These are phyloP conservation scores for Penicillium digitatum DNA, from an alignment of 2,329 filamentous ascomycete genomes.

Conservation along the genomic window DNA sequence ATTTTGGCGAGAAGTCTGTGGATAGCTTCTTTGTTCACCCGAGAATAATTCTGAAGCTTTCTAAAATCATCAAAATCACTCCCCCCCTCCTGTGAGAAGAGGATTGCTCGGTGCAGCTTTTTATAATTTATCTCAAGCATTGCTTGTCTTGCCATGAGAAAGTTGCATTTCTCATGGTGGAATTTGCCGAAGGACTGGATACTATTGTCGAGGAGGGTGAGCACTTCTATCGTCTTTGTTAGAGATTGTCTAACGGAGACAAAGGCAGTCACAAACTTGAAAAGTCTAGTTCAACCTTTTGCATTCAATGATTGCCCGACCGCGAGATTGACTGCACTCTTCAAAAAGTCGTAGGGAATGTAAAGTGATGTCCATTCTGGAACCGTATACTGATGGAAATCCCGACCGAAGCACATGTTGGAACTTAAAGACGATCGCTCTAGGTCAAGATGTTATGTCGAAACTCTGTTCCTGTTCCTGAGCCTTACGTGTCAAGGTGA, in stretches of 20 bases:
- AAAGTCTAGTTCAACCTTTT: background rate
- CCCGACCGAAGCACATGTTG: conserved; percentile 31
- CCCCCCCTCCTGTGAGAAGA: background rate
- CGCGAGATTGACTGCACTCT: conserved; percentile 18
- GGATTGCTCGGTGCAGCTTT: conserved; percentile 1
- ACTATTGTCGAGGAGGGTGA: background rate
- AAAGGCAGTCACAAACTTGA: background rate
- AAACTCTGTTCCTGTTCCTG: background rate
- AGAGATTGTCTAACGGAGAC: background rate
- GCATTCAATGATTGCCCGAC: background rate
- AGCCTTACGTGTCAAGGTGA: background rate
- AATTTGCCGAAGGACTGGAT: background rate
- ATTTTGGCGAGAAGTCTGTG: conserved; percentile 9
- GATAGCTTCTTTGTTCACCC: conserved; percentile 21
- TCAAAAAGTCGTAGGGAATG: conserved; percentile 28
- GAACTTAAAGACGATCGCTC: background rate
- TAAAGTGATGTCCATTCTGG: conserved; percentile 30
- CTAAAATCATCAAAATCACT: conserved; percentile 4
- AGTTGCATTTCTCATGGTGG: background rate
- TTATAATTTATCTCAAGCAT: background rate
- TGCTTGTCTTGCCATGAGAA: background rate
- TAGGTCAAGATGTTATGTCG: background rate
- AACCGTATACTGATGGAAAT: conserved; percentile 24
- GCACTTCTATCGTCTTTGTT: background rate
- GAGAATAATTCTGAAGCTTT: conserved; percentile 12